Percentiles rank a stretch among this genome's conserved stretches.
phyloP scores from a whole-genome alignment of 2,329 filamentous ascomycete species.

The Calonectria leucothoes region DNA sequence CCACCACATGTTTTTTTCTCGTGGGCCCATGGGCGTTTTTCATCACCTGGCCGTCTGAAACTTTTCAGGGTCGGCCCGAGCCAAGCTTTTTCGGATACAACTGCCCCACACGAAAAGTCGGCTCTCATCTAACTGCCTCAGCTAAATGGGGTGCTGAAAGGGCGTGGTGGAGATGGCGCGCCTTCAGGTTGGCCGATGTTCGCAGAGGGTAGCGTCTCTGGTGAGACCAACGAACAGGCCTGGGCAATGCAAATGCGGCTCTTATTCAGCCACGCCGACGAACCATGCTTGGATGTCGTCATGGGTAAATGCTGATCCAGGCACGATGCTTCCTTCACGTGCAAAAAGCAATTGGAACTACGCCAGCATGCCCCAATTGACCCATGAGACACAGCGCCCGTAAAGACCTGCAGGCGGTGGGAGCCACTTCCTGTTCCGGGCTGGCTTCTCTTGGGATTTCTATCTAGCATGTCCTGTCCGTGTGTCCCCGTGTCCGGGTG shows the following conservation, averaged over 20 bases:
- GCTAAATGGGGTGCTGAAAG: not conserved
- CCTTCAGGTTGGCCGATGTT: not conserved
- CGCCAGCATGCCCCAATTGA: not conserved
- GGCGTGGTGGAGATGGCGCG: not conserved
- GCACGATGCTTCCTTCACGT: not conserved
- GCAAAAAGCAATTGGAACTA: not conserved
- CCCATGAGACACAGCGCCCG: not conserved
- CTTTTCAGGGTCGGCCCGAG: slow-evolving; percentile 4
- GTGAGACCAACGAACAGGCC: not conserved
- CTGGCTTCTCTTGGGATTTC: not conserved
- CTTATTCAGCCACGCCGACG: not conserved
- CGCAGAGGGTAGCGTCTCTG: not conserved
- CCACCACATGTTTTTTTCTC: slow-evolving; percentile 5
- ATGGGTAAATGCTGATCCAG: not conserved
- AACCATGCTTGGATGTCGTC: not conserved
- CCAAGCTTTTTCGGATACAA: not conserved
- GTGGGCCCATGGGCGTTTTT: not conserved
- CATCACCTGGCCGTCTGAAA: slow-evolving; percentile 6
- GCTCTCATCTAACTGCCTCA: not conserved
- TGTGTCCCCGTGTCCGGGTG: not conserved
- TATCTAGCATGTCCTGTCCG: not conserved
- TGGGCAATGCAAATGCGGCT: not conserved
- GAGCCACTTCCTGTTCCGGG: not conserved
- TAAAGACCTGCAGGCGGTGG: not conserved
- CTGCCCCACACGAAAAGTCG: not conserved